Conservation (phyloP, 1,139 yeast genomes). For the Kodamaea anthophila region DNA sequence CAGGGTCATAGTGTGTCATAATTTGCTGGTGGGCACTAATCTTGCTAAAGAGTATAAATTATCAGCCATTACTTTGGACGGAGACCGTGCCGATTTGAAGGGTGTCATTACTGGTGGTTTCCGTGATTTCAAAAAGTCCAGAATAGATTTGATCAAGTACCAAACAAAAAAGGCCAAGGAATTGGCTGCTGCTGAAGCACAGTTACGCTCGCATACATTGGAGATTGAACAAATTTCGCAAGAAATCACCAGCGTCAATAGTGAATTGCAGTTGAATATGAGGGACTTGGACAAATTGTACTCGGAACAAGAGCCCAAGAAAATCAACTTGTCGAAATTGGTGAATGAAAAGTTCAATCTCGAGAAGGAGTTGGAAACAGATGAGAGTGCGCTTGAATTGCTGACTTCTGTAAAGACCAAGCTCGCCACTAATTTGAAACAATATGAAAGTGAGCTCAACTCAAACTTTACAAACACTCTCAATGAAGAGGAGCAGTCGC, state of each 20-base stretch:
- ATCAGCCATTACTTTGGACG: slow-evolving; percentile 83
- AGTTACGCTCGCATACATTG: slow-evolving; percentile 16
- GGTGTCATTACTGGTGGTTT: slow-evolving; percentile 92
- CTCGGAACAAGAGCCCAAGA: slow-evolving; percentile 39
- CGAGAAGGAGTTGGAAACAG: slow-evolving; percentile 36
- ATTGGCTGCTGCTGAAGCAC: slow-evolving; percentile 29
- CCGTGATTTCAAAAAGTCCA: slow-evolving; percentile 60
- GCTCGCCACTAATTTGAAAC: slow-evolving; percentile 25
- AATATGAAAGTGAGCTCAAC: slow-evolving; percentile 45
- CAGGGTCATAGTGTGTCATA: slow-evolving; percentile 68
- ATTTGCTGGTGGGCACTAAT: slow-evolving; percentile 63
- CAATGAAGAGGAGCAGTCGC: slow-evolving; percentile 29
- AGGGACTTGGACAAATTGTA: slow-evolving; percentile 30
- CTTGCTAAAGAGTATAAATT: slow-evolving; percentile 58
- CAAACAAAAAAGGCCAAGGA: slow-evolving; percentile 50
- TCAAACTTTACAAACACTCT: slow-evolving; percentile 53
- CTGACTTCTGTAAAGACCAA: slow-evolving; percentile 21
- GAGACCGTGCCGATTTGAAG: slow-evolving; percentile 77
- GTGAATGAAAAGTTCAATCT: slow-evolving; percentile 34
- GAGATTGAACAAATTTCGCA: slow-evolving; percentile 23
- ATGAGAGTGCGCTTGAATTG: slow-evolving; percentile 17
- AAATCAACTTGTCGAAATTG: slow-evolving; percentile 35
- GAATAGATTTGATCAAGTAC: slow-evolving; percentile 62
- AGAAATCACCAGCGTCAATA: slow-evolving; percentile 27
- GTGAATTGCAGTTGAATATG: slow-evolving; percentile 41